Evolutionary conservation across 352 stramenopile genomes (phyloP), one percentile per base, ranked within the genome.

Genomic region (Thraustochytrium striatum): DNA sequence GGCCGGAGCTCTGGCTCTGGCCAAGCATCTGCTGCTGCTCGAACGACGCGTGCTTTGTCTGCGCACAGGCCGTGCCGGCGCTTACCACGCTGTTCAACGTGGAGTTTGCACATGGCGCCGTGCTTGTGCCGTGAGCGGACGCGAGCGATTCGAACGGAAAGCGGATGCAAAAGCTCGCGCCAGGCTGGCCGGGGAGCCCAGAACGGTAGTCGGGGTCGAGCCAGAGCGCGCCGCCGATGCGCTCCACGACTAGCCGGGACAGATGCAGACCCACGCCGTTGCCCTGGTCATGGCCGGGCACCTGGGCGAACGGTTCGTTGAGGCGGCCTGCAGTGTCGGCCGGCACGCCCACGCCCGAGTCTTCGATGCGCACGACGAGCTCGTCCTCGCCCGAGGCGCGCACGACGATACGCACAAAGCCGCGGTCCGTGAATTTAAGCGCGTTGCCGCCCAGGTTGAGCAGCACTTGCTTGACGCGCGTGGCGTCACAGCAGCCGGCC

Each of bases 371-470:
- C 16, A 70, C 32, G 59, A 38, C 53, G 30, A 70, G 30, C n/a
- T n/a, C n/a, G n/a, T n/a, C n/a, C n/a, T n/a, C n/a, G n/a, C n/a
- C n/a, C n/a, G n/a, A n/a, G 7, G 41, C 62, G 55, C 32, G 50
- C n/a, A n/a, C n/a, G n/a, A n/a, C n/a, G 16, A 79, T 9, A 2
- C 38, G 30, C 47, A 79, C 52, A 53, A 79, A 79, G 52, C 69
- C 69, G 13, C 32, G 11, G 8, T 21, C 13, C n/a, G 52, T 69
- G 69, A 79, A 79, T 13, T 79, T 79, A 33, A 50, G 72, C 3
- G 69, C 69, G 30, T 79, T 79, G 25, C n/a, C 72, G 38, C 50
- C 69, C 2, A 79, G 9, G 58, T 79, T 79, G 32, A 79, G 52
- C 50, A 79, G 1, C 19, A 79, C 35, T 35, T 79, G 69, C 50